Base-by-base conservation (phyloP, 257 asterid species). In the Jaltomata sinuosa region DNA sequence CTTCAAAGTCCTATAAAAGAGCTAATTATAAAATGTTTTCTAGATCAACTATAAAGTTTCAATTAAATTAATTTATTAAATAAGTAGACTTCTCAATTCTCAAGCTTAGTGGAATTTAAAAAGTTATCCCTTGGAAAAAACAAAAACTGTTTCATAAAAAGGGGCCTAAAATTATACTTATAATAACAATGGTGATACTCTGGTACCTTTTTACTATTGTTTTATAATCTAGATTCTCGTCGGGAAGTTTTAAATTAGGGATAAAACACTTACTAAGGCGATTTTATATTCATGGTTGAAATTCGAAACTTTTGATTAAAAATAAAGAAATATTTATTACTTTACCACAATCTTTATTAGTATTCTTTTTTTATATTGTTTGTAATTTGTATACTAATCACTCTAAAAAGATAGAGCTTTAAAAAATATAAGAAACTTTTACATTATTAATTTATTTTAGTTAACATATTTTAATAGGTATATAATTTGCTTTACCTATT, bases 201-300 rank as follows among this genome's bases (percentile, higher is more conserved):
- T 1, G 53, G 4, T 49, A 38, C 49, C 49, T 40, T 8, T 42
- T 10, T 9, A 8, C 0, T 42, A 1, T 2, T 0, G 0, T 22
- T 14, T 4, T 59, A 59, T 59, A 27, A 27, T 27, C 1, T 27
- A 1, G 16, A 65, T 65, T 31, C 0, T 0, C 4, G 22, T 14
- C 0, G 3, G 0, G 8, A 65, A 7, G 3, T 16, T 0, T 0
- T 7, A 16, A 2, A 8, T 31, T 65, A 0, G 10, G 1, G 6
- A n/a, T 31, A 31, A 31, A 64, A 16, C 0, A 14, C 3, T 10
- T 1, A 31, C 0, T 7, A 10, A 52, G 8, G 11, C 11, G 7
- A 2, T 6, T 2, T 27, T 3, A 27, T 64, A 65, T 31, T 65
- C 7, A 32, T 3, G 14, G 1, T 0, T 31, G 0, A 0, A 65